Base-by-base conservation (phyloP, 371 early-diverging fungal genomes). In the Racocetra persica region DNA sequence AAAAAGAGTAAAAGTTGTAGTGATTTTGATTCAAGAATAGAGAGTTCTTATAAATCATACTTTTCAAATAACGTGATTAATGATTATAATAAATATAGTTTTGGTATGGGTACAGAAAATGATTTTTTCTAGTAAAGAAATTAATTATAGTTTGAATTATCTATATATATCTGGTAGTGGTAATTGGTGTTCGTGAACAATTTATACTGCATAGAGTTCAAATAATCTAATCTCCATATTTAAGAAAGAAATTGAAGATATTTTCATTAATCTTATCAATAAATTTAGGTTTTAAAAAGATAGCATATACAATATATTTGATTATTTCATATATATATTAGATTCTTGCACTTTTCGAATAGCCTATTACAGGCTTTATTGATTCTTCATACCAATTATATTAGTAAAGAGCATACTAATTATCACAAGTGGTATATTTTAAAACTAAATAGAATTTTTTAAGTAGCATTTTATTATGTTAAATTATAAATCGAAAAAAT, bases 341-440 rank as follows among this genome's bases (percentile, higher is more conserved):
- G 95, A 96, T 80, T 96, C 96, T 6, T 89, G 96, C 66, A 91
- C 95, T 4, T 94, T 94, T 38, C 90, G 96, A 7, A 90, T 94
- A 90, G 86, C 49, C 92, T 93, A 1, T 88, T 89, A 26, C 88
- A 92, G 82, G 96, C 96, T 18, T 83, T 95, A 55, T 86, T 92
- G 36, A 93, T 92, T 36, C 82, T 96, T 20, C 95, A 96, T 83
- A 93, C 94, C 5, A 95, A 96, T 81, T 95, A 95, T 77, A 92
- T 96, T 82, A 94, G 94, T 75, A 96, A 96, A 32, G 91, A 92
- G 79, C 86, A 93, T 81, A 91, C 95, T 71, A 96, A 96, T 85
- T 96, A 95, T 81, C 90, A 92, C 49, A 93, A 91, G 80, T 95
- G 96, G 96, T 94, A 90, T n/a, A n/a, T n/a, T n/a, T n/a, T n/a